phyloP scores from a whole-genome alignment of 2,329 filamentous ascomycete genomes.

The Ophiocordyceps camponoti-floridani region DNA sequence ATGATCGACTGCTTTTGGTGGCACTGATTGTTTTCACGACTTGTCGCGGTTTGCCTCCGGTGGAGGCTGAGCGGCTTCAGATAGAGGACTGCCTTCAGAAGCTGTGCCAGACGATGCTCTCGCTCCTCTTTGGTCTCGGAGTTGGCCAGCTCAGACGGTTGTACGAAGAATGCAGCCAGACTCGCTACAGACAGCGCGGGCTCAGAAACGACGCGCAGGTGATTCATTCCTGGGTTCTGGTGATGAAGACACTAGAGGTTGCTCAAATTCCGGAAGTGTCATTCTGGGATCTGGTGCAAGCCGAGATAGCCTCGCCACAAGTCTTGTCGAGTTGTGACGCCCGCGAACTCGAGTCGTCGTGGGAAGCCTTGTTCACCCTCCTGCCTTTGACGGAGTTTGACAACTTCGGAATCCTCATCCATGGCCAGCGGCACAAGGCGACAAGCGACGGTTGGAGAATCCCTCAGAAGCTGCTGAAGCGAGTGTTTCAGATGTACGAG shows the following conservation, averaged over 20 bases:
- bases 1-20: constrained; percentile 14
- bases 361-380: constrained; percentile 41
- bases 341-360: constrained; percentile 32
- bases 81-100: constrained; percentile 30
- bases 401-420: constrained; percentile 27
- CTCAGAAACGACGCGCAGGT: constrained; percentile 26
- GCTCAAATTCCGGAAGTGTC: constrained; percentile 30
- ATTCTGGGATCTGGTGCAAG: constrained; percentile 43
- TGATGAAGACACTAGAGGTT: constrained; percentile 34
- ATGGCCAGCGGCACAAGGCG: constrained; percentile 12
- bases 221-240: constrained; percentile 38
- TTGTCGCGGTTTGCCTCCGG: constrained; percentile 16
- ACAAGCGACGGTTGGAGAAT: constrained; percentile 39
- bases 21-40: constrained; percentile 21
- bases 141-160: constrained; percentile 22
- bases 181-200: constrained; percentile 28
- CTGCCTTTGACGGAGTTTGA: constrained; percentile 45
- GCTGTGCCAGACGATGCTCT: constrained; percentile 18
- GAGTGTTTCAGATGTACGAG: constrained; percentile 40
- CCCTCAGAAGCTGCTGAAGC: constrained; percentile 36
- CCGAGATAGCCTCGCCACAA: constrained; percentile 19
- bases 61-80: constrained; percentile 19
- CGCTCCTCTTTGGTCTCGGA: constrained; percentile 22
- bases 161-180: constrained; percentile 29
- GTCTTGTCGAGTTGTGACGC: constrained; percentile 21